Base-by-base conservation (phyloP, 164 flowering plant genomes). In the Santalum album region DNA sequence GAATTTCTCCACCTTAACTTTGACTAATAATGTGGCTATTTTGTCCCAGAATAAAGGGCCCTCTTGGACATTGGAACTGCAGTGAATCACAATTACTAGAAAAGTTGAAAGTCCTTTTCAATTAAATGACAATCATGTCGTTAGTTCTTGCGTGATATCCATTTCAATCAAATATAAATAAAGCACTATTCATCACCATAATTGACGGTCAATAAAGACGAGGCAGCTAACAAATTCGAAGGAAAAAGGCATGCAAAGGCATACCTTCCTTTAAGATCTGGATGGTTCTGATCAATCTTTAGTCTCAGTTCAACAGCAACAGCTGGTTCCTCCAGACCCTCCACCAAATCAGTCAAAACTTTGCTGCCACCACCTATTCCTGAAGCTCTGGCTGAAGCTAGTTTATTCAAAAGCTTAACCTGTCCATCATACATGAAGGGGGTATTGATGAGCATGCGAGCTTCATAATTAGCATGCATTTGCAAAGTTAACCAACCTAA, bases 341-440 rank as follows among this genome's bases (percentile, higher is more conserved):
- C 92, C 15, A 89, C 77, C 65, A 92, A 65, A 68, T 85, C 87
- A 21, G 96, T 92, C 60, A 92, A 65, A 63, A 89, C 90, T 79
- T 89, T 79, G 72, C 97, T 92, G 51, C 97, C 97, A 50, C 71
- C 76, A 60, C 64, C 70, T 35, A 26, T 18, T 49, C 99, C 97
- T 15, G 75, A 73, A 54, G 82, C 83, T 73, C 86, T 77, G 14
- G 97, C 94, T 54, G 99, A 80, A 65, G 99, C 99, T 54, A 92
- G 90, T 70, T 92, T 92, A 54, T 89, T 92, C 59, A 92, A 71
- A 59, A 89, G 78, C 71, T 92, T 92, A 51, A 92, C 99, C 99
- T 92, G 73, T 36, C 71, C 34, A 23, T 6, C 39, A 52, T 12
- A 34, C 5, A 15, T 51, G 5, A 44, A 38, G 24, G 24, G 35